phyloP scores from a whole-genome alignment of 2,329 filamentous ascomycete genomes.

The Botrytis deweyae region DNA sequence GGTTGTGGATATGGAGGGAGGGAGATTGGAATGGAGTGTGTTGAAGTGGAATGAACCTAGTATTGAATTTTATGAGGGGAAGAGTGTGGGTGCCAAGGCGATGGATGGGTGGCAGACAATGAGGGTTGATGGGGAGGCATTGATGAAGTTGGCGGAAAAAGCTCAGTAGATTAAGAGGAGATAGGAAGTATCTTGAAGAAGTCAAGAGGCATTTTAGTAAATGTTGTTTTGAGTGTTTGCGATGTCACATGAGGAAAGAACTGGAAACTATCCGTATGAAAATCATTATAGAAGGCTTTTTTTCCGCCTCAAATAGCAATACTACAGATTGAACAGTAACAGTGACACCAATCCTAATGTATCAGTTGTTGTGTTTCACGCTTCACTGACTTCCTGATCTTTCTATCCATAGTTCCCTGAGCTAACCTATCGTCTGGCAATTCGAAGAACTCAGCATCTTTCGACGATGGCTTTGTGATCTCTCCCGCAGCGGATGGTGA shows the following conservation, averaged over 20 bases:
- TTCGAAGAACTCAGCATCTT: conserved; percentile 50
- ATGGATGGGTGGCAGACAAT: conserved; percentile 74
- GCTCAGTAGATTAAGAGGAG: conserved; percentile 19
- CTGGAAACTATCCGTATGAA: background rate
- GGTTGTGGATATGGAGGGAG: conserved; percentile 68
- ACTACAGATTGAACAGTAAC: background rate
- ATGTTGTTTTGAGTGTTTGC: background rate
- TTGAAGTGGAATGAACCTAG: conserved; percentile 91
- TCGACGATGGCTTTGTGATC: conserved; percentile 30
- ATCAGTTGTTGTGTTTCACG: background rate
- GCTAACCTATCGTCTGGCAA: conserved; percentile 38
- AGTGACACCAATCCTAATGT: background rate
- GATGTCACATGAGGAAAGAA: background rate
- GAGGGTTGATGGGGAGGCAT: conserved; percentile 66
- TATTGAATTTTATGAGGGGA: conserved; percentile 74
- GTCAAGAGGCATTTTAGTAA: background rate
- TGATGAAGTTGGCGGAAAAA: conserved; percentile 55
- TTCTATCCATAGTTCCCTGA: conserved; percentile 28
- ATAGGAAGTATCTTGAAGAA: background rate
- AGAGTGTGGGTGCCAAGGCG: conserved; percentile 58
- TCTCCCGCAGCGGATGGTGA: conserved; percentile 38
- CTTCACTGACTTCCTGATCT: background rate
- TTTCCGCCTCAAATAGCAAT: background rate
- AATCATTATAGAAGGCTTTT: background rate
- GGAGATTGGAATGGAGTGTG: conserved; percentile 84